Evolutionary conservation across 352 stramenopile species (phyloP).

Genomic region (Phytophthora cactorum): DNA sequence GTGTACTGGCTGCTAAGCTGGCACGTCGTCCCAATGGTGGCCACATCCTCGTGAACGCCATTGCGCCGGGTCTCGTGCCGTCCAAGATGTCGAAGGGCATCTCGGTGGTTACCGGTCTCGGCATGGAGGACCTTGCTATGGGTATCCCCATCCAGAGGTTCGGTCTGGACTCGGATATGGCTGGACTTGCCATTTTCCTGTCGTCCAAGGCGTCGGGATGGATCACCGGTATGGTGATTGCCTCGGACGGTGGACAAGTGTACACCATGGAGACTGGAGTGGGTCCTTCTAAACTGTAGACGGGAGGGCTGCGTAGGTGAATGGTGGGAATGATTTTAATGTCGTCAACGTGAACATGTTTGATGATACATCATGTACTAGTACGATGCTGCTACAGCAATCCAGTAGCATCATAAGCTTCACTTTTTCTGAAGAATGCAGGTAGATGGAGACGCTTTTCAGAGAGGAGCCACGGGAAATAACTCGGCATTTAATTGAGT

Average conservation of each 20-base stretch:
- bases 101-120: conserved; percentile 33
- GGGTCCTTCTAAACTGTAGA: conserved; percentile 47
- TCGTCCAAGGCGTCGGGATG: conserved; percentile 89
- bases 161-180: conserved; percentile 93
- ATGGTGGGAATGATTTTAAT: too few relatives aligned
- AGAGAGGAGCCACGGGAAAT: too few relatives aligned
- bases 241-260: conserved; percentile 91
- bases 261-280: conserved; percentile 48
- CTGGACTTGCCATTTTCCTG: conserved; percentile 93
- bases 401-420: too few relatives aligned
- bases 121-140: conserved; percentile 67
- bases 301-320: background rate
- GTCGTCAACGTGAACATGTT: too few relatives aligned
- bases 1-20: conserved; percentile 92
- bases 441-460: too few relatives aligned
- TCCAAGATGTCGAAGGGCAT: conserved; percentile 93
- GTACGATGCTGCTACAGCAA: too few relatives aligned
- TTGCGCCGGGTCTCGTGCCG: conserved; percentile 93
- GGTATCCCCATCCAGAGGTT: conserved; percentile 77
- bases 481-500: too few relatives aligned
- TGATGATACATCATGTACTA: too few relatives aligned
- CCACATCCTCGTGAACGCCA: conserved; percentile 95
- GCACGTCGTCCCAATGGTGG: conserved; percentile 75
- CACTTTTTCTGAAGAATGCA: too few relatives aligned
- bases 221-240: conserved; percentile 93